Base-by-base conservation (phyloP, 495 filamentous ascomycete species). In the Eremomyces bilateralis region DNA sequence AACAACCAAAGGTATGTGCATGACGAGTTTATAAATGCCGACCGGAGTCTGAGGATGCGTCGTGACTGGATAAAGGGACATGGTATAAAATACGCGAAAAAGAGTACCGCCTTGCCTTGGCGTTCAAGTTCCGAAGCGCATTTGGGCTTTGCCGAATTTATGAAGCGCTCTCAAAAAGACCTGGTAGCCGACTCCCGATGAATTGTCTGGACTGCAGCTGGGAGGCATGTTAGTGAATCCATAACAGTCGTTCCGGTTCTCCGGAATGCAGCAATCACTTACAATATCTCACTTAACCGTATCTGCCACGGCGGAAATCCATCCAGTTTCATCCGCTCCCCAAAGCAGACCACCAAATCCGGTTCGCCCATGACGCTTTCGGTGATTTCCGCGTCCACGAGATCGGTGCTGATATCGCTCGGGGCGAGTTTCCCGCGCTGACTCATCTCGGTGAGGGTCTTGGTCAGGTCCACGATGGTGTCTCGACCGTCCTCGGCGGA, bases 281-380 rank as follows among this genome's bases (percentile, higher is more conserved):
- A 51, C 46, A 79, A 92, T 39, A 97, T 94, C 63, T 97, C 88
- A 1, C 85, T 94, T 41, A 97, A 56, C 22, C 88, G 64, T 31
- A 94, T 63, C 53, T 93, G 88, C 88, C 88, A 97, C 1, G 88
- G 88, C 18, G 88, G 88, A 54, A 94, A 97, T 4, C 85, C 85
- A 34, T 80, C 74, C 30, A 97, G 57, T 44, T 76, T 71, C 34
- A 94, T 65, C 38, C 65, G 67, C 1, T 81, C 73, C 8, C 74
- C 71, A 52, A 97, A 94, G 1, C 92, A 60, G 21, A 97, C 61
- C 21, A 97, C 60, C 16, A 97, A 61, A 50, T 94, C 88, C 16
- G 88, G 88, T 53, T 97, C 88, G 13, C 53, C 60, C 63, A 78
- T 76, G 24, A 80, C 66, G 36, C 62, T 67, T 40, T 72, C 73